Conservation (phyloP, 176 grass and related monocot species). For the Oryza rufipogon region DNA sequence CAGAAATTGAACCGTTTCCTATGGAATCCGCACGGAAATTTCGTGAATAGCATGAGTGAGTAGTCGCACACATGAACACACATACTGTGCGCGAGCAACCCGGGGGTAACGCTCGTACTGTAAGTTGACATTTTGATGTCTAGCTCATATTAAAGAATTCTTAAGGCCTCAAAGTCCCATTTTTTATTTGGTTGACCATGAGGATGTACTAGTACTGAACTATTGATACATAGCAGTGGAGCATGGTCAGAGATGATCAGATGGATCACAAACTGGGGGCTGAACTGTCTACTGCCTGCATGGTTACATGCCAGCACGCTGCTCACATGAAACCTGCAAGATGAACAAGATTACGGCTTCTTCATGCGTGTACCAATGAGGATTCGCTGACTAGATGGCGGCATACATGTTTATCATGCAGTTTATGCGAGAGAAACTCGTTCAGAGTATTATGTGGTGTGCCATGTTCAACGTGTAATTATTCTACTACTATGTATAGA, state of each 20-base stretch:
- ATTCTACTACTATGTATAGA: background rate
- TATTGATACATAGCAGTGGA: background rate
- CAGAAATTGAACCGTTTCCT: too few relatives aligned
- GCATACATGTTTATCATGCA: background rate
- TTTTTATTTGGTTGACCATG: slow-evolving; percentile 28
- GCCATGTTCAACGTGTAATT: background rate
- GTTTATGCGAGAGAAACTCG: background rate
- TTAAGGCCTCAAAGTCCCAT: background rate
- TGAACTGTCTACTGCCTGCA: background rate
- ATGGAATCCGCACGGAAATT: too few relatives aligned
- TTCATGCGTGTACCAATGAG: slow-evolving; percentile 29
- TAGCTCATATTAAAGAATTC: background rate
- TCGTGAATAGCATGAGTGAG: too few relatives aligned
- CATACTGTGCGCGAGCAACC: too few relatives aligned
- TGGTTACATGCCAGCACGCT: slow-evolving; percentile 15
- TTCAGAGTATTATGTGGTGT: background rate
- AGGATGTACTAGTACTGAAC: background rate
- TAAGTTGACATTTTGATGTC: slow-evolving; percentile 34
- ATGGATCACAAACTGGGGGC: background rate
- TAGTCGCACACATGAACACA: too few relatives aligned
- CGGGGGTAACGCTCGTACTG: background rate
- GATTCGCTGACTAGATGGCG: slow-evolving; percentile 27
- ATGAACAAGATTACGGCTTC: background rate
- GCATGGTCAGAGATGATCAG: background rate
- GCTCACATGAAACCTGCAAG: slow-evolving; percentile 17